Evolutionary conservation across 225 moss, liverwort and hornwort species (phyloP).

Genomic region (Polytrichum formosum): DNA sequence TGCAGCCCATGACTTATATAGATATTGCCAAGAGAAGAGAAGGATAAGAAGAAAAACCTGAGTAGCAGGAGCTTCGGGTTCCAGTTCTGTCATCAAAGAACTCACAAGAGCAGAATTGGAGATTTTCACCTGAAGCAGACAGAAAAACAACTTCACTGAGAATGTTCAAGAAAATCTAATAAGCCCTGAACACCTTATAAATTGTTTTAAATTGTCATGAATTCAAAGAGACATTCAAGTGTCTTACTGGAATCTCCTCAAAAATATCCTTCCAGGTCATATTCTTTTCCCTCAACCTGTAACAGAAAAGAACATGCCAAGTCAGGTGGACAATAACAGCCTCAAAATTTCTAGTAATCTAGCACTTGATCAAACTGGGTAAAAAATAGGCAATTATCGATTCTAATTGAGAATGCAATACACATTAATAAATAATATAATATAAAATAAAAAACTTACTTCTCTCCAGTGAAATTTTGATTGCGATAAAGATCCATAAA

Average conservation of each 20-base stretch:
- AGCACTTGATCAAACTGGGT: too few relatives aligned
- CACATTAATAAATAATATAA: too few relatives aligned
- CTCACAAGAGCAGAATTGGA: constrained; percentile 96
- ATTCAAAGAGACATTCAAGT: neutral
- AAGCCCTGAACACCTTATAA: neutral
- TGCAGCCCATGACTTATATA: neutral
- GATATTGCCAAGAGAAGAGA: neutral
- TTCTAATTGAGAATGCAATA: too few relatives aligned
- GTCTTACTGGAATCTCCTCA: constrained; percentile 88
- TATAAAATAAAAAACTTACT: constrained; percentile 34
- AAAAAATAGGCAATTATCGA: too few relatives aligned
- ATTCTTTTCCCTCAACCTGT: constrained; percentile 96
- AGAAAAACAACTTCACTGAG: neutral
- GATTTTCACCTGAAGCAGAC: constrained; percentile 71
- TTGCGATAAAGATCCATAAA: constrained; percentile 95
- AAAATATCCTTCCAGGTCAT: constrained; percentile 90
- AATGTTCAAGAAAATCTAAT: neutral
- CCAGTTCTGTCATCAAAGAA: constrained; percentile 91
- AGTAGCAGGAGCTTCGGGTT: constrained; percentile 84
- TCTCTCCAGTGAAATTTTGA: constrained; percentile 82
- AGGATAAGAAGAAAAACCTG: constrained; percentile 46
- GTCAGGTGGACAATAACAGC: too few relatives aligned
- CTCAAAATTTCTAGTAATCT: too few relatives aligned
- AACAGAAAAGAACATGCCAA: constrained; percentile 5
- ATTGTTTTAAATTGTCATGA: constrained; percentile 2